Evolutionary conservation across 2,329 filamentous ascomycete species (phyloP).

Genomic region (Atkinsonella hypoxylon): DNA sequence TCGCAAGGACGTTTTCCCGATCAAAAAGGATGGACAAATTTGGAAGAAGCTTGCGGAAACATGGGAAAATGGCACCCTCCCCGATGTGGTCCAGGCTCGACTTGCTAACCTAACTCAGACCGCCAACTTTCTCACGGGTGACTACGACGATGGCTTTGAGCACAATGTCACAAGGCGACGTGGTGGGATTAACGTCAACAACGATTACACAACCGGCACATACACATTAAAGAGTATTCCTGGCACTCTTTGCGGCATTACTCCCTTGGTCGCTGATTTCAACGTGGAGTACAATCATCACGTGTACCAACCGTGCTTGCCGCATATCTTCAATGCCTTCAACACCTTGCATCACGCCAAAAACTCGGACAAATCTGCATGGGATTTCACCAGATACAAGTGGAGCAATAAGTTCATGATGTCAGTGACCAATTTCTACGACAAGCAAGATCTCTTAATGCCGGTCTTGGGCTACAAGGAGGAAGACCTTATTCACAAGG

Average conservation of each 20-base stretch:
- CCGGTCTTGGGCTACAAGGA: conserved; percentile 17
- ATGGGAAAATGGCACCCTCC: conserved; percentile 19
- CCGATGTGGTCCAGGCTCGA: conserved; percentile 17
- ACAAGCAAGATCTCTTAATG: conserved; percentile 22
- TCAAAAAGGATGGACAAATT: conserved; percentile 28
- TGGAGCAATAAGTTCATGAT: conserved; percentile 24
- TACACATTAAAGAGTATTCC: conserved; percentile 32
- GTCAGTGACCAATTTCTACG: conserved; percentile 21
- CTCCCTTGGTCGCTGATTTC: conserved; percentile 28
- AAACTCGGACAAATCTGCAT: conserved; percentile 1
- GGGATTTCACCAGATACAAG: conserved; percentile 14
- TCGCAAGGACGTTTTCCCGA: conserved; percentile 31
- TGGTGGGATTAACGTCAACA: conserved; percentile 28
- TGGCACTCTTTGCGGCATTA: conserved; percentile 29
- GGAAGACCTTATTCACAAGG: conserved; percentile 15
- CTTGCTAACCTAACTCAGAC: conserved; percentile 18
- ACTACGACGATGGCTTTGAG: conserved; percentile 21
- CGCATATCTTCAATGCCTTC: conserved; percentile 23
- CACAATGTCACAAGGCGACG: conserved; percentile 16
- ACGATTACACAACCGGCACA: conserved; percentile 27
- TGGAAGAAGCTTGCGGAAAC: conserved; percentile 23
- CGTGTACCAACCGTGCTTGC: conserved; percentile 33
- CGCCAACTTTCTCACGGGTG: conserved; percentile 22
- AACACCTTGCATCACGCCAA: conserved; percentile 13
- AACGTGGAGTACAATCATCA: conserved; percentile 30